A percentile compares a stretch with the other conserved stretches of the same genome.
phyloP scores from a whole-genome alignment of 148 eudicot species.

The Cornus kousa region DNA sequence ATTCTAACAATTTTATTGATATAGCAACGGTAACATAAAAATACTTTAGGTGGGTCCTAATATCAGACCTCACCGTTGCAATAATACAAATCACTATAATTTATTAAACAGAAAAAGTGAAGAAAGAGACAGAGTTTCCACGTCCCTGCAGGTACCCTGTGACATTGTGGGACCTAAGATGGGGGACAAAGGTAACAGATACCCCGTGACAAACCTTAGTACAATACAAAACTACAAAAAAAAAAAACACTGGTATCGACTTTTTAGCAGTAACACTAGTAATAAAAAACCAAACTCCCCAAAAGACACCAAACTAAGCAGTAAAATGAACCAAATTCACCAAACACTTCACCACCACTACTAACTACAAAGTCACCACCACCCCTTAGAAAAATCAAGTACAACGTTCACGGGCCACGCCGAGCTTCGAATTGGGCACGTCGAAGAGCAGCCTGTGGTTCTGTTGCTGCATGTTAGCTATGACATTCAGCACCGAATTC shows the following conservation, averaged over 20 bases:
- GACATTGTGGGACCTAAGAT: background rate
- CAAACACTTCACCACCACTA: background rate
- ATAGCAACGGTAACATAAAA: no score
- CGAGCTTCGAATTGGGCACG: slow-evolving; percentile 64
- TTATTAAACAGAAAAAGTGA: background rate
- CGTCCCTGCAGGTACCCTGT: background rate
- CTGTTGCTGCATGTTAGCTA: slow-evolving; percentile 87
- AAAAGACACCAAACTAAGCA: background rate
- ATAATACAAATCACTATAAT: no score
- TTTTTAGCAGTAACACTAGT: background rate
- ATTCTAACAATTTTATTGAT: no score
- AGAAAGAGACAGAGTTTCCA: background rate
- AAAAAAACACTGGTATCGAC: background rate
- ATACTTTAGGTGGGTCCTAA: no score
- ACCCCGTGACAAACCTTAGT: background rate
- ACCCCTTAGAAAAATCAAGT: slow-evolving; percentile 11
- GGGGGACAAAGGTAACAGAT: background rate
- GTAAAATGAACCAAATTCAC: background rate
- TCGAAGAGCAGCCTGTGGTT: slow-evolving; percentile 72
- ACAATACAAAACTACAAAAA: background rate
- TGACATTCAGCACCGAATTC: slow-evolving; percentile 61
- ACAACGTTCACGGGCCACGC: slow-evolving; percentile 70
- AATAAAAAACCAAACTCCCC: background rate
- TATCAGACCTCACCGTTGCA: no score
- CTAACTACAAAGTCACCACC: no score